These are phyloP conservation scores for Ceratocystis papillata DNA, from an alignment of 2,329 filamentous ascomycete species.

Conservation along the genomic window DNA sequence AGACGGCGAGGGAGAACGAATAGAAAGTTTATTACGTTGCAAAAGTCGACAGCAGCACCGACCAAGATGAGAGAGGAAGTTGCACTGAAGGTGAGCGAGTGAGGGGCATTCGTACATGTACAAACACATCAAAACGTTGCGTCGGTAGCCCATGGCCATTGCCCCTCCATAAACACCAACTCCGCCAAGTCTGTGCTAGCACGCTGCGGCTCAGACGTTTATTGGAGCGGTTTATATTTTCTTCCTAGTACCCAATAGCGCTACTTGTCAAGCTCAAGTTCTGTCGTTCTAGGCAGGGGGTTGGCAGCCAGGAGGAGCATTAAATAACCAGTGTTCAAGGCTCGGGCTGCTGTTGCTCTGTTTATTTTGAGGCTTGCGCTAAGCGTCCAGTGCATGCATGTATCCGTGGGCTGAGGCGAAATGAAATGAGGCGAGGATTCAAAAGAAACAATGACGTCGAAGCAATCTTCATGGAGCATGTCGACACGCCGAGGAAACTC, in stretches of 20 bases:
- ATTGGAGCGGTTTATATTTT: neutral
- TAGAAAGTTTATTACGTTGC: neutral
- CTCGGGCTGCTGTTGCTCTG: neutral
- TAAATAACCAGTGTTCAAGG: neutral
- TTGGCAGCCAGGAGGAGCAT: neutral
- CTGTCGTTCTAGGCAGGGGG: neutral
- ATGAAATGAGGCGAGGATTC: neutral
- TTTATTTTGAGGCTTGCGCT: too few relatives aligned
- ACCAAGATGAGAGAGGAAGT: too few relatives aligned
- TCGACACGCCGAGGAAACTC: neutral
- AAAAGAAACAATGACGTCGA: neutral
- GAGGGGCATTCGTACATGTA: too few relatives aligned
- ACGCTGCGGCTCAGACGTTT: slow-evolving; percentile 5
- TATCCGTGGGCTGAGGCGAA: neutral
- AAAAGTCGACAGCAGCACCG: too few relatives aligned
- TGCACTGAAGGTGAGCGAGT: too few relatives aligned
- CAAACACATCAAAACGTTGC: neutral
- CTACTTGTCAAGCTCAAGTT: neutral
- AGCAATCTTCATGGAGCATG: neutral
- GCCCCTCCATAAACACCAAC: neutral
- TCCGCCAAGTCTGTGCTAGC: slow-evolving; percentile 3
- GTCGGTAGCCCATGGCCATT: neutral
- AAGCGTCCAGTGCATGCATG: neutral
- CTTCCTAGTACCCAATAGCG: neutral
- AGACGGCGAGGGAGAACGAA: too few relatives aligned